Base-by-base conservation (phyloP, 257 asterid genomes). In the Primulina tabacum region DNA sequence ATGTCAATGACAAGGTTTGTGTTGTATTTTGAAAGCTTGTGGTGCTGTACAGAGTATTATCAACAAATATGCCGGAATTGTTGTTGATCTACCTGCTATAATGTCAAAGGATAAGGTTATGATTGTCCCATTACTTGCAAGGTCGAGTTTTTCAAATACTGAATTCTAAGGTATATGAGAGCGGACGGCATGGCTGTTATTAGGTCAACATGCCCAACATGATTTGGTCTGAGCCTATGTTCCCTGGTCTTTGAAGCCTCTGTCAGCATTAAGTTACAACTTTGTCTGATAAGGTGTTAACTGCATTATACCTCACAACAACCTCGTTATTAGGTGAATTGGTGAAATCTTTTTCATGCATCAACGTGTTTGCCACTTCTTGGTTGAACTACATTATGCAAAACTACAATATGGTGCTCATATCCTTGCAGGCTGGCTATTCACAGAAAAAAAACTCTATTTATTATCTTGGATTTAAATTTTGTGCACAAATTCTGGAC, bases 1-100 rank as follows among this genome's bases (percentile, higher is more conserved):
- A 90, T 35, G 78, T 93, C 69, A 89, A 87, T 77, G 99, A 93
- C 81, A 93, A 90, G 96, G 99, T 92, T 64, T 82, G 83, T 60
- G 14, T 40, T 71, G 32, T 12, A 0, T 64, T 75, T 72, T 38
- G 17, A 37, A 67, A 65, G 71, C 64, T 62, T 30, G 29, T 33
- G 52, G 70, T 68, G 50, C 21, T 20, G 28, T 10, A 26, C 38
- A 9, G 47, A 8, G 11, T 7, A 56, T 37, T 66, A 17, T 53
- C 34, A 20, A n/a, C 50, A 43, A 62, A 20, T 4, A 60, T 28
- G 59, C 53, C 26, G 28, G 56, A 65, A 30, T 52, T 29, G n/a
- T 81, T 40, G 50, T 40, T 26, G 12, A 14, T 16, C 8, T 50
- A 5, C 21, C 57, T 50, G 17, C 57, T 50, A 50, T 16, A 2